Percentiles rank a stretch among this genome's conserved stretches.
phyloP scores from a whole-genome alignment of 768 basidiomycete species.

The Boletus eberwhitei region DNA sequence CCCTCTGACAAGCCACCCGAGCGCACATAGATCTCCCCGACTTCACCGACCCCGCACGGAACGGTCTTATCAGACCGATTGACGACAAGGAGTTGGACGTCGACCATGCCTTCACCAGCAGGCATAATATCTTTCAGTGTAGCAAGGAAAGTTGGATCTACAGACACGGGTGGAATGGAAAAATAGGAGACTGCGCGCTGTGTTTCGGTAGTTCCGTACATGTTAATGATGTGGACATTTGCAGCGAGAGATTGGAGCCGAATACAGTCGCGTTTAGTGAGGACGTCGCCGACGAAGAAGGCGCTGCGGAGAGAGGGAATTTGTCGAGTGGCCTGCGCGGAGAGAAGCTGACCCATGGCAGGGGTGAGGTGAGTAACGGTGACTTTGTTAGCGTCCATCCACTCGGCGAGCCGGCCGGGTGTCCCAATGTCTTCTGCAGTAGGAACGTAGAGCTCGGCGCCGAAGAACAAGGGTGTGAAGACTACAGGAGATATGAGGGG shows the following conservation, averaged over 20 bases:
- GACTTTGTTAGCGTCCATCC: slow-evolving; percentile 92
- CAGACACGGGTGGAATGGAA: slow-evolving; percentile 77
- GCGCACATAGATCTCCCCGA: slow-evolving; percentile 98
- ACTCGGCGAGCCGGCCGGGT: slow-evolving; percentile 93
- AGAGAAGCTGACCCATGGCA: slow-evolving; percentile 98
- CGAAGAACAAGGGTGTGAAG: slow-evolving; percentile 98
- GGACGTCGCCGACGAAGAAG: slow-evolving; percentile 98
- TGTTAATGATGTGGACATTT: slow-evolving; percentile 95
- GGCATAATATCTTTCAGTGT: slow-evolving; percentile 98
- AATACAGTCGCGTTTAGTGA: slow-evolving; percentile 96
- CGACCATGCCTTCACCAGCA: slow-evolving; percentile 95
- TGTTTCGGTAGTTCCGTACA: slow-evolving; percentile 99
- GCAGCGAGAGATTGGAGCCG: slow-evolving; percentile 89
- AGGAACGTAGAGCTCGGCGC: slow-evolving; percentile 92
- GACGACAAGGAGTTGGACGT: slow-evolving; percentile 95
- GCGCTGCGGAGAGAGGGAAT: slow-evolving; percentile 87
- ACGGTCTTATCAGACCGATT: slow-evolving; percentile 83
- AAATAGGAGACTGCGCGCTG: slow-evolving; percentile 99
- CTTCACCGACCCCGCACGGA: slow-evolving; percentile 91
- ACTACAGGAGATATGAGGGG: slow-evolving; percentile 47
- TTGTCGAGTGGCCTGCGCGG: slow-evolving; percentile 76
- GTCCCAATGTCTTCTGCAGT: slow-evolving; percentile 97
- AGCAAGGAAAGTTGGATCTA: slow-evolving; percentile 85
- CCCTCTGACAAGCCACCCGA: slow-evolving; percentile 95
- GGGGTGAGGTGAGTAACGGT: slow-evolving; percentile 98